These are phyloP conservation scores for Synchytrium microbalum DNA, from an alignment of 371 early-diverging fungal genomes.

Conservation along the genomic window DNA sequence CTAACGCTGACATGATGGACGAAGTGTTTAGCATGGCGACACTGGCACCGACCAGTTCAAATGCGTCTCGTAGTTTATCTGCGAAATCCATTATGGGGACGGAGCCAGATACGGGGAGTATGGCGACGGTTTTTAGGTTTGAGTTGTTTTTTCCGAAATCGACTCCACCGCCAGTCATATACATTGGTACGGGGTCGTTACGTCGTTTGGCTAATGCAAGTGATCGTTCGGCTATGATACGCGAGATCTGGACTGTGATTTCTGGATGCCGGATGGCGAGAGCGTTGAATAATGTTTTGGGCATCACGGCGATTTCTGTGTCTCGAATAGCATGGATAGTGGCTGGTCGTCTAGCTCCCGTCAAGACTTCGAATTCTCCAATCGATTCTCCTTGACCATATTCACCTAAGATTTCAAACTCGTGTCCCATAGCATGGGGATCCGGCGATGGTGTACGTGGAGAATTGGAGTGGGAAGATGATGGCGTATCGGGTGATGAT, in stretches of 20 bases:
- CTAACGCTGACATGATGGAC: conserved; percentile 70
- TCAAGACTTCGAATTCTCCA: conserved; percentile 91
- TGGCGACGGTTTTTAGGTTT: conserved; percentile 87
- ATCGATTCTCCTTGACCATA: conserved; percentile 90
- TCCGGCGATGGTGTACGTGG: not conserved
- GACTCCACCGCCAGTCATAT: conserved; percentile 3
- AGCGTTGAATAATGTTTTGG: conserved; percentile 86
- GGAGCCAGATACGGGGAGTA: conserved; percentile 73
- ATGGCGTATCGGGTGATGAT: not conserved
- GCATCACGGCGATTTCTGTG: conserved; percentile 91
- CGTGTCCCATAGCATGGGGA: not conserved
- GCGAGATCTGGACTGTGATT: conserved; percentile 83
- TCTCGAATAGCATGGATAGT: conserved; percentile 96
- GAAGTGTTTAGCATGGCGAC: conserved; percentile 72
- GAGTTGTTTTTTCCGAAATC: conserved; percentile 56
- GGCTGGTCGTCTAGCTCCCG: conserved; percentile 66
- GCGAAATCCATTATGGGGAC: conserved; percentile 90
- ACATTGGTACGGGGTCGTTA: not conserved
- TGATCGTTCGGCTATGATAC: conserved; percentile 79
- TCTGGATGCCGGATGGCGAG: conserved; percentile 81
- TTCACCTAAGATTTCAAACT: conserved; percentile 79
- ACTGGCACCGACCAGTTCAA: conserved; percentile 65
- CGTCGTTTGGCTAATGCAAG: conserved; percentile 7
- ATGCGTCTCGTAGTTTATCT: conserved; percentile 61
- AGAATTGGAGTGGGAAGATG: not conserved